phyloP scores from a whole-genome alignment of 805 yeast species.

The Saturnispora silvae region DNA sequence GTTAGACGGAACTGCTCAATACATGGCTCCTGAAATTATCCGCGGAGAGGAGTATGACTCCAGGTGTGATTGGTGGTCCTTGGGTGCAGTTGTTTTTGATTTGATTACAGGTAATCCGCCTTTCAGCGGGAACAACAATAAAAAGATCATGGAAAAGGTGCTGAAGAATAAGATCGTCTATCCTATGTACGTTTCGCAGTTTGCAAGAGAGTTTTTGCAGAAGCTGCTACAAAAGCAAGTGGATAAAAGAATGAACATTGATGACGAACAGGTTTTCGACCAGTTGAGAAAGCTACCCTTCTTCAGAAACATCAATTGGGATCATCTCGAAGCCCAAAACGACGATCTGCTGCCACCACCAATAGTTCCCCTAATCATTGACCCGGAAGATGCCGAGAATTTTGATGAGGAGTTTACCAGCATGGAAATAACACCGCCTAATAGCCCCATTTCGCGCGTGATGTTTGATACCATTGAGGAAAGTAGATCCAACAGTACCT shows the following conservation, averaged over 20 bases:
- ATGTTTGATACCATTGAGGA: slow-evolving; percentile 22
- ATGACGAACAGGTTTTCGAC: slow-evolving; percentile 34
- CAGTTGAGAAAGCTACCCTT: slow-evolving; percentile 56
- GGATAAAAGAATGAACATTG: slow-evolving; percentile 49
- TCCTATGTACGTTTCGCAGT: slow-evolving; percentile 69
- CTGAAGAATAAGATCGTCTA: slow-evolving; percentile 52
- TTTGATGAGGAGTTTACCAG: slow-evolving; percentile 72
- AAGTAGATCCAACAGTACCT: slow-evolving; percentile 24
- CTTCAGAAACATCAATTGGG: slow-evolving; percentile 72
- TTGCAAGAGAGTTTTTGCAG: slow-evolving; percentile 65
- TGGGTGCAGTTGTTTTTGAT: slow-evolving; percentile 74
- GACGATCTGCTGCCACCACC: slow-evolving; percentile 62
- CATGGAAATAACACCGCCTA: slow-evolving; percentile 40
- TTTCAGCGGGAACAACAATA: slow-evolving; percentile 73
- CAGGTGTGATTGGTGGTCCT: slow-evolving; percentile 85
- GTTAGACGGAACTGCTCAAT: slow-evolving; percentile 69
- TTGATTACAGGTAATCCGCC: slow-evolving; percentile 83
- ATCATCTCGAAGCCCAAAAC: slow-evolving; percentile 38
- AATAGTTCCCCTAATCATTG: slow-evolving; percentile 69
- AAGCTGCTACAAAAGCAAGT: slow-evolving; percentile 64
- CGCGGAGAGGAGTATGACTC: slow-evolving; percentile 69
- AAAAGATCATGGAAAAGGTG: slow-evolving; percentile 66
- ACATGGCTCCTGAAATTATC: slow-evolving; percentile 85
- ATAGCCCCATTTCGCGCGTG: slow-evolving; percentile 23
- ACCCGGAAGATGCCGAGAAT: slow-evolving; percentile 76